Percentiles rank a stretch among this genome's conserved stretches.
These are phyloP conservation scores for Hypomontagnella monticulosa DNA, from an alignment of 495 filamentous ascomycete species.

Conservation along the genomic window DNA sequence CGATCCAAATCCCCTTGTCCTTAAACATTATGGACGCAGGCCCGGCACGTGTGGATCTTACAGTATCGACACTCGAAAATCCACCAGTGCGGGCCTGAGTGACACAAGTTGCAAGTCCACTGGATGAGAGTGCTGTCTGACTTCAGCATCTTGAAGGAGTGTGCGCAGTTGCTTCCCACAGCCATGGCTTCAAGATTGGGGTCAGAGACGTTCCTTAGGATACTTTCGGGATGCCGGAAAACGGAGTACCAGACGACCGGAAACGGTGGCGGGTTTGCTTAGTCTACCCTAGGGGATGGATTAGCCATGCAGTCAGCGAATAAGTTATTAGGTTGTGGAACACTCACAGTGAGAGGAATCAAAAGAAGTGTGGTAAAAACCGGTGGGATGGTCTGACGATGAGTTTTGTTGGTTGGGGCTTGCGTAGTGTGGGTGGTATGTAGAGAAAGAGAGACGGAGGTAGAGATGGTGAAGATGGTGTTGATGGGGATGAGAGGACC, in stretches of 20 bases:
- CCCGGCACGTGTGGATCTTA: constrained; percentile 77
- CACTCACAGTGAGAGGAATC: constrained; percentile 19
- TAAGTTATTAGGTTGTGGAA: constrained; percentile 1
- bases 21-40: constrained; percentile 69
- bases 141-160: constrained; percentile 81
- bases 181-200: constrained; percentile 61
- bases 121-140: constrained; percentile 76
- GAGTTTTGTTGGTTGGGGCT: constrained; percentile 4
- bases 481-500: neutral
- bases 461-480: neutral
- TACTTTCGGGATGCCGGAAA: constrained; percentile 12
- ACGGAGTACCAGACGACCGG: constrained; percentile 8
- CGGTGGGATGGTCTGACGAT: neutral
- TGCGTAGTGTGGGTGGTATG: constrained; percentile 6
- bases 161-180: constrained; percentile 69
- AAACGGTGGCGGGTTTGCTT: constrained; percentile 13
- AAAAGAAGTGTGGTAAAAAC: neutral
- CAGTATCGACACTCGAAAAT: constrained; percentile 84
- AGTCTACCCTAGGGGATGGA: constrained; percentile 15
- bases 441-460: constrained; percentile 6
- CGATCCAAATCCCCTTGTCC: constrained; percentile 18
- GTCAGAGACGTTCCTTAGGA: constrained; percentile 17
- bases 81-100: constrained; percentile 81
- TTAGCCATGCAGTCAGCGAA: constrained; percentile 5
- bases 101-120: constrained; percentile 82